phyloP scores from a whole-genome alignment of 73 alveolate genomes.

The Paraurostyla sp. region DNA sequence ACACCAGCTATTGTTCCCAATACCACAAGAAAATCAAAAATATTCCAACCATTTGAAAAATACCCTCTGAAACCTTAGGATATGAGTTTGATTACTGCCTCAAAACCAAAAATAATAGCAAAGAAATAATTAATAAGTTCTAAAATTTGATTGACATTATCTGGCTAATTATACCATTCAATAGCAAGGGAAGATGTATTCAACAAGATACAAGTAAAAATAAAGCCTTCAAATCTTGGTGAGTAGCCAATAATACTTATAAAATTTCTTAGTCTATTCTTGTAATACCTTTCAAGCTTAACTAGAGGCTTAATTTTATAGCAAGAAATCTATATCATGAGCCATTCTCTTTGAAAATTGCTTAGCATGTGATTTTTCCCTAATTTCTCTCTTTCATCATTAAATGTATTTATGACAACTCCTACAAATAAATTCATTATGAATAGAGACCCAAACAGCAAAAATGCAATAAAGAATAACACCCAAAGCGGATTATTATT shows the following conservation, averaged over 20 bases:
- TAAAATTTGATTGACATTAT: background rate
- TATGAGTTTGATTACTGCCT: conserved; percentile 7
- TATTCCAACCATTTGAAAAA: conserved; percentile 40
- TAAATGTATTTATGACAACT: conserved; percentile 72
- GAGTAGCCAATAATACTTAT: conserved; percentile 37
- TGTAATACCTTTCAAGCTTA: background rate
- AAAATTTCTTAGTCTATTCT: background rate
- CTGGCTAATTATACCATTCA: conserved; percentile 51
- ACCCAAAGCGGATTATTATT: conserved; percentile 2
- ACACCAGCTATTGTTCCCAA: conserved; percentile 15
- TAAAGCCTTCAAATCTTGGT: conserved; percentile 25
- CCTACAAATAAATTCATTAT: conserved; percentile 76
- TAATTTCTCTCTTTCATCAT: conserved; percentile 63
- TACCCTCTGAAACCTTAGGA: conserved; percentile 32
- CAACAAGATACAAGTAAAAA: background rate
- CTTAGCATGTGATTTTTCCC: conserved; percentile 51
- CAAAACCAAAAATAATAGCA: conserved; percentile 26
- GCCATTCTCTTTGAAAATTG: conserved; percentile 65
- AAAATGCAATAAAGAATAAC: conserved; percentile 64
- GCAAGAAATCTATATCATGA: conserved; percentile 40
- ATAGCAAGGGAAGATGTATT: conserved; percentile 33
- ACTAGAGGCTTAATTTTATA: background rate
- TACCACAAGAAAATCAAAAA: conserved; percentile 39
- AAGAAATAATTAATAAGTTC: conserved; percentile 37
- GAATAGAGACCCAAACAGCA: conserved; percentile 67